Base-by-base conservation (phyloP, 2,329 filamentous ascomycete species). In the Metarhizium robertsii region DNA sequence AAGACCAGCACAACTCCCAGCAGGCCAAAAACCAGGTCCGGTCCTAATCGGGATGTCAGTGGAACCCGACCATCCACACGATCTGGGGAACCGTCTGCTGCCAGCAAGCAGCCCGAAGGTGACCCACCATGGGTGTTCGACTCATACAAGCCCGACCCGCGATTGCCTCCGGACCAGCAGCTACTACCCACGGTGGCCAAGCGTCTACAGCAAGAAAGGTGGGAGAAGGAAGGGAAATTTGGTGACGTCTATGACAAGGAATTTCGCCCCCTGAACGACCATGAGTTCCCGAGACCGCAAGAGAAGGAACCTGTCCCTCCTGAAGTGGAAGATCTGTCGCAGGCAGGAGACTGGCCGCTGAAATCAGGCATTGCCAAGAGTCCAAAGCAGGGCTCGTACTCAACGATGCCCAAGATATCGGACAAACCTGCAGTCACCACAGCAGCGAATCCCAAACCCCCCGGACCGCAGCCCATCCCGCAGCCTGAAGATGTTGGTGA, bases 101-200 rank as follows among this genome's bases (percentile, higher is more conserved):
- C 64, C 69, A 65, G 69, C 78, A 82, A 90, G 66, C 82, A 85
- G 46, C 92, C 92, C 0, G 94, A 97, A 75, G 94, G 94, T 20
- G 92, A 97, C 54, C 91, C 94, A 10, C 94, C 94, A 53, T 99
- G 94, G 94, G 82, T 97, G 72, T 83, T 94, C 49, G 89, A 88
- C 25, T 90, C 95, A 72, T 99, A 96, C 71, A 95, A 95, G 66
- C 94, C 94, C 0, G 94, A 99, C 67, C 94, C 94, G 34, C 86
- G 91, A 58, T 77, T 99, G 38, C 94, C 94, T 6, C 94, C 91
- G 0, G 94, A 99, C 59, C 89, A 99, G 70, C 94, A 99, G 67
- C 85, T 99, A 53, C 83, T 99, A 11, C 94, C 94, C 1, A 97
- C 94, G 0, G 91, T 97, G 59, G 94, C 94, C 13, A 90, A 87